These are phyloP conservation scores for Gnomoniopsis sp. DNA, from an alignment of 2,329 filamentous ascomycete genomes.

Conservation along the genomic window DNA sequence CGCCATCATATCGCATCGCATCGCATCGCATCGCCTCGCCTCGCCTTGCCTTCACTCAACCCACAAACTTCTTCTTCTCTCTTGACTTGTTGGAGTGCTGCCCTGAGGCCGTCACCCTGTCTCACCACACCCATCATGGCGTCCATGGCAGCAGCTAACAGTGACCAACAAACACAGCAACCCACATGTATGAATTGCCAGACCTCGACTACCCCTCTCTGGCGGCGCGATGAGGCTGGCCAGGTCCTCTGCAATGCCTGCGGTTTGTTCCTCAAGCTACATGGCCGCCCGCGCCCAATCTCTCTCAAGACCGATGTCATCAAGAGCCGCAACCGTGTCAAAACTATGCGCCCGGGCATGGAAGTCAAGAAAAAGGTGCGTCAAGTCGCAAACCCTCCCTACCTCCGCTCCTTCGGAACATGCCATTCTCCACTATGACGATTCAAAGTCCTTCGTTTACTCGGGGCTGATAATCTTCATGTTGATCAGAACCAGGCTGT, in stretches of 20 bases:
- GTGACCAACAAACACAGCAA: conserved; percentile 66
- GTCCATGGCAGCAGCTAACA: conserved; percentile 48
- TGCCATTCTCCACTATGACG: conserved; percentile 2
- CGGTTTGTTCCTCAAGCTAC: conserved; percentile 94
- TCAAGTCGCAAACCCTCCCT: conserved; percentile 1
- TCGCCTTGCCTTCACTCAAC: background rate
- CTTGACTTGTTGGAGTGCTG: background rate
- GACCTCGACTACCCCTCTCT: conserved; percentile 92
- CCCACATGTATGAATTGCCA: conserved; percentile 95
- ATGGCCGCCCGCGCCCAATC: conserved; percentile 88
- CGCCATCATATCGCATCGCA: no score
- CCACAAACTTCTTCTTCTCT: background rate
- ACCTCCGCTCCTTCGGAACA: background rate
- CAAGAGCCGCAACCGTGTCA: conserved; percentile 97
- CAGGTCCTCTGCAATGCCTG: conserved; percentile 98
- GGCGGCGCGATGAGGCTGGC: conserved; percentile 94
- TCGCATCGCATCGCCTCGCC: background rate
- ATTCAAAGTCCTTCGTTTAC: background rate
- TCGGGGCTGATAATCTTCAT: conserved; percentile 14
- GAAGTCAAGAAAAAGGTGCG: conserved; percentile 80
- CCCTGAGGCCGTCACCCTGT: conserved; percentile 8
- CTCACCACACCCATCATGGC: conserved; percentile 37
- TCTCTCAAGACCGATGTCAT: conserved; percentile 99
- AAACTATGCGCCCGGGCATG: conserved; percentile 75
- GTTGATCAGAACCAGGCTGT: conserved; percentile 33